phyloP scores from a whole-genome alignment of 1,139 yeast species.

The Torulaspora pretoriensis region DNA sequence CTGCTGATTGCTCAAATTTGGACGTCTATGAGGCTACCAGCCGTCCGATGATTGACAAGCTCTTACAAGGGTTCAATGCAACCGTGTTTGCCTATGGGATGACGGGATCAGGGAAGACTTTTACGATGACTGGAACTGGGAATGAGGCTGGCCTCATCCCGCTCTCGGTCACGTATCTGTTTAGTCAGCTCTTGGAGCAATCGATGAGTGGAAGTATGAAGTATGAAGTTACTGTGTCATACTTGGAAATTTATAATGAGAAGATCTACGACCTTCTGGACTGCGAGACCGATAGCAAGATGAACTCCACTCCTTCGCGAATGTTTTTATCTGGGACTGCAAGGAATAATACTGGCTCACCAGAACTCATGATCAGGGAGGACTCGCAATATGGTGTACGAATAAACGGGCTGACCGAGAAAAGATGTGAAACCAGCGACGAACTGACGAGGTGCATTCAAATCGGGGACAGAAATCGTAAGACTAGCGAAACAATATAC shows the following conservation, averaged over 20 bases:
- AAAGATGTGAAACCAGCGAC: slow-evolving; percentile 50
- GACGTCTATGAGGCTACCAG: slow-evolving; percentile 63
- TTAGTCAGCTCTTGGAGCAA: slow-evolving; percentile 43
- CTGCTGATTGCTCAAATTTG: slow-evolving; percentile 48
- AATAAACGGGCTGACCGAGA: slow-evolving; percentile 70
- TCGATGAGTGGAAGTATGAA: slow-evolving; percentile 29
- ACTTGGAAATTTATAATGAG: slow-evolving; percentile 89
- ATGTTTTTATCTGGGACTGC: slow-evolving; percentile 6
- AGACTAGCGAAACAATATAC: slow-evolving; percentile 85
- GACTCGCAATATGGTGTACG: slow-evolving; percentile 68
- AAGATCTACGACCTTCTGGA: slow-evolving; percentile 67
- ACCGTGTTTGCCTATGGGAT: slow-evolving; percentile 91
- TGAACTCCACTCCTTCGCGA: slow-evolving; percentile 11
- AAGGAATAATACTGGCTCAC: slow-evolving; percentile 8
- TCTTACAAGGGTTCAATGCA: slow-evolving; percentile 78
- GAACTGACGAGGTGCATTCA: slow-evolving; percentile 61
- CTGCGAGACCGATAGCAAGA: slow-evolving; percentile 22
- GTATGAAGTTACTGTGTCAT: slow-evolving; percentile 56
- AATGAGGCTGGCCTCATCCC: slow-evolving; percentile 75
- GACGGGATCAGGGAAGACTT: slow-evolving; percentile 96
- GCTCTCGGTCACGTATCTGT: slow-evolving; percentile 65
- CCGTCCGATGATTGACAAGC: slow-evolving; percentile 56
- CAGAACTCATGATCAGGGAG: slow-evolving; percentile 69
- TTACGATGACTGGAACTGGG: slow-evolving; percentile 64
- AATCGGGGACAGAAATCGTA: slow-evolving; percentile 68